Evolutionary conservation across 2,329 filamentous ascomycete genomes (phyloP), one percentile per base, ranked within the genome.

Genomic region (Phoma sp.): DNA sequence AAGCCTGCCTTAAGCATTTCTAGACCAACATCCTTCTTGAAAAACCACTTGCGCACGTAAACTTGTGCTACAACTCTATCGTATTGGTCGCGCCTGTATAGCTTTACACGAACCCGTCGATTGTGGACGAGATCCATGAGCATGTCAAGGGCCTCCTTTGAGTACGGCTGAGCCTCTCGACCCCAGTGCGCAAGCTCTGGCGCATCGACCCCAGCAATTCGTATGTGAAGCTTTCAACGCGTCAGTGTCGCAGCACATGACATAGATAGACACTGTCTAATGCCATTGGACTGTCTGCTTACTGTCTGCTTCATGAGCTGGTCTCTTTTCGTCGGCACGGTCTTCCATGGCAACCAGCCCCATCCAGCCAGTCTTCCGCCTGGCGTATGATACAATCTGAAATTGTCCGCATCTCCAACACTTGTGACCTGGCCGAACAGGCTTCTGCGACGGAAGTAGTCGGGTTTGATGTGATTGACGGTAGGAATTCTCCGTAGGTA

Each of bases 351-450:
- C 60, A 95, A 69, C 91, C 91, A 96, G n/a, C 89, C 92, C 95
- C 95, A 99, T 47, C 95, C 95, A 9, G 89, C 83, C 46, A 93
- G 75, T 61, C 87, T 83, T 9, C 95, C 95, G n/a, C 93, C 93
- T 0, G 95, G 95, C 0, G 92, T 98, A 74, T 99, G 95, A 73
- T 89, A 99, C 42, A 99, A 75, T 64, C 95, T 89, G 74, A 99
- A 97, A 71, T 93, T 93, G 75, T 99, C 95, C 4, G 92, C 96
- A 81, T 99, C 95, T 37, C 96, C 95, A 23, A 99, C 95, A 64
- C 90, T 92, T 10, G 93, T 97, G 37, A 98, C 95, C 58, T 84
- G 84, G 11, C 95, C 95, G 65, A 93, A 89, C 37, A 99, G 71
- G 63, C 86, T 93, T 64, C 90, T 83, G 57, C 81, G 86, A 40